These are phyloP conservation scores for Casaregolazyma suthepensis DNA, from an alignment of 1,139 yeast genomes.

Conservation along the genomic window DNA sequence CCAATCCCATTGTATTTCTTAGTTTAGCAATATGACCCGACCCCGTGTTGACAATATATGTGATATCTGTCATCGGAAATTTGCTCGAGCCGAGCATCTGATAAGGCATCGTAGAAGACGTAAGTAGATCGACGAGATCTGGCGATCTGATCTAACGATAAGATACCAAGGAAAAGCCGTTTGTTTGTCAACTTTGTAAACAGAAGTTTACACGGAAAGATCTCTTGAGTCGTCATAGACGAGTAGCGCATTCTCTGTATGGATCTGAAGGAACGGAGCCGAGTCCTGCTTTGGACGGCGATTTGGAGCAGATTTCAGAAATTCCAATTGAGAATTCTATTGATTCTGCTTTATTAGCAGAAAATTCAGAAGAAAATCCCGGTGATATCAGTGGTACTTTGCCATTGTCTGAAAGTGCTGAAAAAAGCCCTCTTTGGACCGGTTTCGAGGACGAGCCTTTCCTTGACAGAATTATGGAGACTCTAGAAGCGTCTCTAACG, in stretches of 20 bases:
- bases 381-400: background rate
- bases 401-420: background rate
- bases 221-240: background rate
- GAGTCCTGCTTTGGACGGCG: background rate
- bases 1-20: background rate
- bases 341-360: background rate
- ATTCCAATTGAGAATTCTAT: background rate
- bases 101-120: slow-evolving; percentile 1
- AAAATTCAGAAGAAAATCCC: background rate
- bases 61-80: background rate
- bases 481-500: background rate
- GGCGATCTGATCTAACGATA: background rate
- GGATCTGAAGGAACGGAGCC: background rate
- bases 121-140: background rate
- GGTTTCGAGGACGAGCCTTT: background rate
- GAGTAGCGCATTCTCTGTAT: background rate
- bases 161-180: slow-evolving; percentile 5
- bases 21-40: background rate
- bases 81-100: slow-evolving; percentile 1
- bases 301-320: background rate
- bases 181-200: background rate
- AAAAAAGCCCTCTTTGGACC: background rate
- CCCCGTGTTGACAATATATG: background rate
- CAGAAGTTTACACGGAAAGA: background rate
- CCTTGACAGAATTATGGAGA: background rate